Base-by-base conservation (phyloP, 768 basidiomycete species). In the Sporobolomyces phaffii region DNA sequence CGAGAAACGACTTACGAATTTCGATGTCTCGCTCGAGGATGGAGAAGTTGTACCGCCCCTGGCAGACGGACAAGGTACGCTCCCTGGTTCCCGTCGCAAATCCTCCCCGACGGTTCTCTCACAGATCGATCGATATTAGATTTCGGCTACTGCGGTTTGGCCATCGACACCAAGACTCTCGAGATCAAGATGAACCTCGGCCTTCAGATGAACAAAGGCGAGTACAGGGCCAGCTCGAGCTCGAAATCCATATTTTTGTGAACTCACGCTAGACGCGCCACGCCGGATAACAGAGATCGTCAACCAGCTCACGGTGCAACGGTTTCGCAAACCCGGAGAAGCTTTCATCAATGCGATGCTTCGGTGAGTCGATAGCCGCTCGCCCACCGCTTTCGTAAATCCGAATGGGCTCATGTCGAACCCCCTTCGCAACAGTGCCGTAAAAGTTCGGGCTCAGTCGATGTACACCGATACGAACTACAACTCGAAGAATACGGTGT, bases 71-170 rank as follows among this genome's bases (percentile, higher is more conserved):
- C 20, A 54, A 41, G 48, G 63, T 58, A 38, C 8, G 50, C 54
- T 80, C 82, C 1, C n/a, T n/a, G 75, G 76, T 36, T 81, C 83
- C 64, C 77, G 18, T 62, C 28, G 28, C 20, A 56, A 7, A 22
- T 29, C 34, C 36, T 41, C 38, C 17, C 17, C 38, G 10, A 17
- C 38, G n/a, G n/a, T n/a, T n/a, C n/a, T n/a, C n/a, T n/a, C n/a
- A n/a, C n/a, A n/a, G n/a, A n/a, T n/a, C n/a, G n/a, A n/a, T n/a
- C n/a, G n/a, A n/a, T n/a, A n/a, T 10, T 68, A 92, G 91, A 80
- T 45, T 98, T 99, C 76, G 87, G 91, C 2, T 99, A 92, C 88
- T 99, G 96, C 79, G 96, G 93, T 3, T 83, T 87, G 69, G 75
- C 86, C 59, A 88, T 99, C 72, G 78, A 91, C 73, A 88, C 85